Conservation (phyloP, 176 grass and related monocot species). For the Secale cereale region DNA sequence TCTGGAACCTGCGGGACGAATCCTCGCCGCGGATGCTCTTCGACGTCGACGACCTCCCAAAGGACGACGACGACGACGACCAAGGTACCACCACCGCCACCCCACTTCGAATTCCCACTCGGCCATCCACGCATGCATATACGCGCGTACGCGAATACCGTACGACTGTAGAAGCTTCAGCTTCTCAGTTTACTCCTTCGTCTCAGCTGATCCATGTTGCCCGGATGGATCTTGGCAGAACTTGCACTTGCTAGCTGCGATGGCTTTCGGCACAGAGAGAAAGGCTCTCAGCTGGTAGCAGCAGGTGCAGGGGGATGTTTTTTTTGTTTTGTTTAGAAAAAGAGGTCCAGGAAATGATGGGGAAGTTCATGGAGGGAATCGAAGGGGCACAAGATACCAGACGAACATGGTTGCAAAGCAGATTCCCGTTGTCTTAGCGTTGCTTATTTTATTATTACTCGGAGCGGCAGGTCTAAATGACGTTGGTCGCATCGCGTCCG, state of each 20-base stretch:
- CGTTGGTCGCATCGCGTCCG: not conserved
- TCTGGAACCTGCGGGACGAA: slow-evolving; percentile 18
- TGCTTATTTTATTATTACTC: slow-evolving; percentile 8
- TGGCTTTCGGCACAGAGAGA: too few species aligned
- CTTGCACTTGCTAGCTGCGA: too few species aligned
- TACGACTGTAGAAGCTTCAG: too few species aligned
- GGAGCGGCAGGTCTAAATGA: not conserved
- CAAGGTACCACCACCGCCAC: slow-evolving; percentile 9
- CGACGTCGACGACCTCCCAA: slow-evolving; percentile 18
- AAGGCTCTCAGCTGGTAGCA: too few species aligned
- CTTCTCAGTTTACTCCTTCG: too few species aligned
- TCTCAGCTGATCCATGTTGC: too few species aligned
- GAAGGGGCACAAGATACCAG: not conserved
- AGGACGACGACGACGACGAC: not conserved
- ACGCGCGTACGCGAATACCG: too few species aligned
- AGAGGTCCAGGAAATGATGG: not conserved
- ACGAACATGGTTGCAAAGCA: not conserved
- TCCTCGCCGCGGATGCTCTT: slow-evolving; percentile 37
- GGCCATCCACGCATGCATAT: too few species aligned
- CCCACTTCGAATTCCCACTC: too few species aligned
- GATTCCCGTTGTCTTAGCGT: not conserved
- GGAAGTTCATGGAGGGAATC: not conserved
- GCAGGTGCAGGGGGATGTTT: too few species aligned
- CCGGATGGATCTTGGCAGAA: too few species aligned
- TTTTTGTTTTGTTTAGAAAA: too few species aligned